Percentiles rank a stretch among this genome's conserved stretches.
Evolutionary conservation across 2,329 filamentous ascomycete species (phyloP).

Genomic region (Bipolaris oryzae): DNA sequence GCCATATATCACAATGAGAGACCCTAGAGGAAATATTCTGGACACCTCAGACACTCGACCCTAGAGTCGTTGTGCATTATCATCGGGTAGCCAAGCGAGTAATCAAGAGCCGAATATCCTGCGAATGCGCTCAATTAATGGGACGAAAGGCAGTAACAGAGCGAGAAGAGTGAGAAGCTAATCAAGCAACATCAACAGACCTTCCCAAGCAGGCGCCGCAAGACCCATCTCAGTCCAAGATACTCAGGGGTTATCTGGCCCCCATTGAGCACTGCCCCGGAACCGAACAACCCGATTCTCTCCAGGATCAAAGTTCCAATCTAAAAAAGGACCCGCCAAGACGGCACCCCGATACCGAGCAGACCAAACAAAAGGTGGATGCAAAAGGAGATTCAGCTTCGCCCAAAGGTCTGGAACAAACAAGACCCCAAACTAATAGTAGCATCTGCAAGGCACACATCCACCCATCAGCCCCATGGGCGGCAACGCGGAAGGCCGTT

Average conservation of each 20-base stretch:
- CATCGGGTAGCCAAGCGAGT: neutral
- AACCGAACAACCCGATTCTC: neutral
- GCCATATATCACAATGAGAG: neutral
- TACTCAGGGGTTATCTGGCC: neutral
- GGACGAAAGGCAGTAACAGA: neutral
- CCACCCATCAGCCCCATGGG: neutral
- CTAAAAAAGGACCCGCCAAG: neutral
- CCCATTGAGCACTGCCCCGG: neutral
- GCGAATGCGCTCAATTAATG: neutral
- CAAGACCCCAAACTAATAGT: neutral
- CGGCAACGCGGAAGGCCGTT: neutral
- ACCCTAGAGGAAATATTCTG: neutral
- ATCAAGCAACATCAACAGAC: neutral
- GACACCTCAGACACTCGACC: neutral
- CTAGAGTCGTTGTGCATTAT: neutral
- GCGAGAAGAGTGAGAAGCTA: neutral
- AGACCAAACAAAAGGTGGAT: neutral
- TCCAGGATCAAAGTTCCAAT: neutral
- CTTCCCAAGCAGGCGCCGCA: neutral
- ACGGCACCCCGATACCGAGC: neutral
- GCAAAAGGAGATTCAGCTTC: neutral
- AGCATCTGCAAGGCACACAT: neutral
- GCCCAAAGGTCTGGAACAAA: neutral
- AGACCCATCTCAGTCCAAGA: neutral
- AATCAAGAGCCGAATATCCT: neutral